Percentiles rank a stretch among this genome's conserved stretches.
phyloP scores from a whole-genome alignment of 2,329 filamentous ascomycete genomes.

The Hymenoscyphus fructigenus region DNA sequence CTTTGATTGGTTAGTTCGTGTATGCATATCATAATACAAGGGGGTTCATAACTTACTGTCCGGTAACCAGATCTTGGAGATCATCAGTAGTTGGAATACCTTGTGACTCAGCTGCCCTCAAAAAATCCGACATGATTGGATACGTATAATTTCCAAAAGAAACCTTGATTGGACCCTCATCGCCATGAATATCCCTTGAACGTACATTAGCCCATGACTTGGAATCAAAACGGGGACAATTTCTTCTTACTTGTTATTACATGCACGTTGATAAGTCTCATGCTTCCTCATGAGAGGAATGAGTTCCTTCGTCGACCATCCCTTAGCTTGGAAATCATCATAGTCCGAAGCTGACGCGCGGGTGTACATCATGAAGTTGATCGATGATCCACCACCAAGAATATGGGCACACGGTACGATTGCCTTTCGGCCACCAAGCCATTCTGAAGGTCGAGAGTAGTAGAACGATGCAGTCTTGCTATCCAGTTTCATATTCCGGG shows the following conservation, averaged over 20 bases:
- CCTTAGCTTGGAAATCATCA: slow-evolving; percentile 53
- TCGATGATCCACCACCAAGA: slow-evolving; percentile 61
- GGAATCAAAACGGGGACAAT: background rate
- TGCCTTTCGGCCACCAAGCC: slow-evolving; percentile 59
- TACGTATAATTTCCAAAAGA: slow-evolving; percentile 68
- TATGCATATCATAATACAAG: background rate
- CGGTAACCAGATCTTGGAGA: slow-evolving; percentile 68
- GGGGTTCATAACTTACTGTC: slow-evolving; percentile 38
- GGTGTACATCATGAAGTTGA: slow-evolving; percentile 59
- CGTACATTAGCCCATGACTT: background rate
- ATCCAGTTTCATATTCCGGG: slow-evolving; percentile 39
- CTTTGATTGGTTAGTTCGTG: slow-evolving; percentile 13
- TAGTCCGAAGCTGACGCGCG: slow-evolving; percentile 48
- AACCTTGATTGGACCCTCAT: slow-evolving; percentile 66
- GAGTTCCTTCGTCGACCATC: slow-evolving; percentile 53
- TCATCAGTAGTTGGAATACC: slow-evolving; percentile 76
- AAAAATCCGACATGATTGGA: slow-evolving; percentile 78
- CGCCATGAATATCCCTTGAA: slow-evolving; percentile 66
- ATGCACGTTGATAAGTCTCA: slow-evolving; percentile 54
- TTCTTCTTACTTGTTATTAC: slow-evolving; percentile 51
- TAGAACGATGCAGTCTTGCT: slow-evolving; percentile 68
- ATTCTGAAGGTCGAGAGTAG: slow-evolving; percentile 55
- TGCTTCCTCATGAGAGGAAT: slow-evolving; percentile 56
- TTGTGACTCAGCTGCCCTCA: slow-evolving; percentile 69
- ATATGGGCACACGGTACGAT: slow-evolving; percentile 47